Conservation (phyloP, 192 early-diverging fungal genomes). For the Rhizoclosmatium sp. region DNA sequence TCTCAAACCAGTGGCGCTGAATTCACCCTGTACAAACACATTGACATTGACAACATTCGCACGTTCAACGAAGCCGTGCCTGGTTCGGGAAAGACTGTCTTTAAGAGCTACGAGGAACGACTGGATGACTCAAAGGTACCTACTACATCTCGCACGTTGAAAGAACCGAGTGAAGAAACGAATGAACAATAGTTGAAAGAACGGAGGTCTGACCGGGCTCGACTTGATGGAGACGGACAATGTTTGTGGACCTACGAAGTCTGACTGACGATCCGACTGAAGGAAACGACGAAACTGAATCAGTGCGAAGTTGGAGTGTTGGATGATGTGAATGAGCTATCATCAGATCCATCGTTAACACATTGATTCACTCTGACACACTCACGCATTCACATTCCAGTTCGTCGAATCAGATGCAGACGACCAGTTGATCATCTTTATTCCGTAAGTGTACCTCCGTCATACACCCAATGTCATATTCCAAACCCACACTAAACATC, state of each 20-base stretch:
- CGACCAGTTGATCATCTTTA: constrained; percentile 87
- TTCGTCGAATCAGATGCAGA: constrained; percentile 85
- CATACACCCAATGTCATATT: not conserved
- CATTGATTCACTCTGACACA: no score
- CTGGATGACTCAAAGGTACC: constrained; percentile 71
- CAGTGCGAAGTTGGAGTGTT: not conserved
- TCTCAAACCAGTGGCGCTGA: constrained; percentile 45
- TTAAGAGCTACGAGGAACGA: constrained; percentile 88
- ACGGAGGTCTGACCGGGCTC: no score
- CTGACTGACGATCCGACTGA: no score
- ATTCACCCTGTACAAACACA: constrained; percentile 72
- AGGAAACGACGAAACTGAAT: no score
- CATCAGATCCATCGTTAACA: no score
- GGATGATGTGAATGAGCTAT: not conserved
- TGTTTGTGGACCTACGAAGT: no score
- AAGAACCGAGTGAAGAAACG: no score
- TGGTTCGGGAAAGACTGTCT: constrained; percentile 71
- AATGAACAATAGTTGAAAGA: no score
- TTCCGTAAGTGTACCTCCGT: constrained; percentile 74
- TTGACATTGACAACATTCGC: constrained; percentile 79
- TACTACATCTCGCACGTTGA: not conserved
- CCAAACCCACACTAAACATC: not conserved
- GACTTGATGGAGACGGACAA: no score
- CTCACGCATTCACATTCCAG: constrained; percentile 36
- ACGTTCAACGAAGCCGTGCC: constrained; percentile 82